Base-by-base conservation (phyloP, 176 grass and related monocot species). In the Tillandsia fasciculata region DNA sequence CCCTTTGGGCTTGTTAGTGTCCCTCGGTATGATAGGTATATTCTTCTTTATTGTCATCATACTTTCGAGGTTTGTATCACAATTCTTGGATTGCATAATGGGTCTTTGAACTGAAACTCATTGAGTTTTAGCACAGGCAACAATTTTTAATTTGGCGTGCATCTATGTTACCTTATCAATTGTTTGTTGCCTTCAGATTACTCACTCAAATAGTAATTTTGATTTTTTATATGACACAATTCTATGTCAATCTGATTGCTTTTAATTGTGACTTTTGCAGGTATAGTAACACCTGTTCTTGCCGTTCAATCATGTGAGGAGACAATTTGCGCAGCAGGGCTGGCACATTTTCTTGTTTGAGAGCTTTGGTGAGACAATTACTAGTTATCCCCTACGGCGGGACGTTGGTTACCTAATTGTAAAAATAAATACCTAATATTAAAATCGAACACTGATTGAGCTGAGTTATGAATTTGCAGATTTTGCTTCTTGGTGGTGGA, bases 21-120 rank as follows among this genome's bases (percentile, higher is more conserved):
- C 52, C 11, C 11, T 13, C 26, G 26, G 50, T 50, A 33, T 24
- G 50, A 65, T 77, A 77, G 65, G 75, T 77, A 63, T 47, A 23
- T 49, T 9, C 20, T 76, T 11, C 0, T 9, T 29, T 29, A 0
- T 26, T 17, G n/a, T 66, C 15, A 61, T 8, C 15, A n/a, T 13
- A 56, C 12, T 56, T 13, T 56, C 2, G 10, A 22, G 22, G 56
- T 6, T 8, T 42, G 33, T 42, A 42, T 42, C 33, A 42, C 33
- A 42, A 7, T 42, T 42, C 33, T 7, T 42, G 33, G 33, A 6
- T 42, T 42, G 5, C 33, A 42, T 7, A 7, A 42, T 42, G 33
- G 33, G 33, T 7, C 33, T 42, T 42, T 42, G 33, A 42, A 42
- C 33, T 42, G 5, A 42, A 6, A 42, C 33, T 1, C 33, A 42